Conservation (phyloP, 2,329 filamentous ascomycete genomes). For the Rutstroemia sp. region DNA sequence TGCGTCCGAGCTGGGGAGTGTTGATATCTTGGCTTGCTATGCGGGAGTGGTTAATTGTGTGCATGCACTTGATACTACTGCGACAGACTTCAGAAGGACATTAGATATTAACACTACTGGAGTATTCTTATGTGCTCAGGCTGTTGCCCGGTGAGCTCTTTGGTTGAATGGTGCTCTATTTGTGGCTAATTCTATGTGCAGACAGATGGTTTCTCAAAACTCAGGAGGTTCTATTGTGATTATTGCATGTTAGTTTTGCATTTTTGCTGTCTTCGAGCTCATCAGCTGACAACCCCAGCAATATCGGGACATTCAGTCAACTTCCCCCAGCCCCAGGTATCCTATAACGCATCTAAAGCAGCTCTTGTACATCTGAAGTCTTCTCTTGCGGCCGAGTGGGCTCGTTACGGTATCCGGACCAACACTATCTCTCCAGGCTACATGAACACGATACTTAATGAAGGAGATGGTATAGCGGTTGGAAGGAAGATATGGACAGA, state of each 20-base stretch:
- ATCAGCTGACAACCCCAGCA: conserved; percentile 39
- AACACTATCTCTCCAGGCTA: conserved; percentile 69
- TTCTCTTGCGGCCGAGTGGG: conserved; percentile 67
- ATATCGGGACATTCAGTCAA: conserved; percentile 58
- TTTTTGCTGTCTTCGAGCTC: too few species aligned
- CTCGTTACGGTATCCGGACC: conserved; percentile 59
- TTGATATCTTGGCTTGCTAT: conserved; percentile 49
- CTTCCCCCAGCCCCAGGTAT: conserved; percentile 52
- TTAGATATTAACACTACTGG: conserved; percentile 69
- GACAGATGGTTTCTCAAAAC: conserved; percentile 9
- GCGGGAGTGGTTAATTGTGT: conserved; percentile 61
- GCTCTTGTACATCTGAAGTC: conserved; percentile 56
- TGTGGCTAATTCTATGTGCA: neutral
- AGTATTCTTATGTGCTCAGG: conserved; percentile 62
- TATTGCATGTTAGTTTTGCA: conserved; percentile 39
- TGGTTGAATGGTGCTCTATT: too few species aligned
- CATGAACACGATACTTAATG: conserved; percentile 57
- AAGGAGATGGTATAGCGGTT: conserved; percentile 49
- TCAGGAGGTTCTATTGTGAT: conserved; percentile 56
- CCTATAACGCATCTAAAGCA: conserved; percentile 68
- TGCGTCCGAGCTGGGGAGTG: conserved; percentile 37
- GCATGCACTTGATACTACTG: conserved; percentile 51
- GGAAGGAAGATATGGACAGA: conserved; percentile 47
- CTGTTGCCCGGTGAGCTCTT: conserved; percentile 36
- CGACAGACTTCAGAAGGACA: conserved; percentile 53